phyloP scores from a whole-genome alignment of 352 stramenopile genomes.

The Phytophthora tentaculata region DNA sequence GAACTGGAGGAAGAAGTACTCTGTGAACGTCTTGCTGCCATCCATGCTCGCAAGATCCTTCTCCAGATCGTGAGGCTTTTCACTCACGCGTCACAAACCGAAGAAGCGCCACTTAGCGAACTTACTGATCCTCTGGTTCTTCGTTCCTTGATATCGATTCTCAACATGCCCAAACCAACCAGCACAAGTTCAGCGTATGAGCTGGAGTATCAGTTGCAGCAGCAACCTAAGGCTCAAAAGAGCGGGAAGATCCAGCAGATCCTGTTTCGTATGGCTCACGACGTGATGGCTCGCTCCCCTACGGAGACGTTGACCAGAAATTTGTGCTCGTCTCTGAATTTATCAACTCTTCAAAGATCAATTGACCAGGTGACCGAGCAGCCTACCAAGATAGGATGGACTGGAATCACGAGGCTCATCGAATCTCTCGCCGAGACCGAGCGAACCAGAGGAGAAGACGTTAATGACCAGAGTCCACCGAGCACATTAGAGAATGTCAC shows the following conservation, averaged over 20 bases:
- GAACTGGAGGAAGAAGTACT: constrained; percentile 69
- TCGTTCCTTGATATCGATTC: constrained; percentile 72
- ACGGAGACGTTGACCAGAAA: constrained; percentile 60
- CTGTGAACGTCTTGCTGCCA: constrained; percentile 64
- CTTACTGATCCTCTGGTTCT: constrained; percentile 71
- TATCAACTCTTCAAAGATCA: constrained; percentile 58
- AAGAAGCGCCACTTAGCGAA: constrained; percentile 48
- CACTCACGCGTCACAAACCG: constrained; percentile 22
- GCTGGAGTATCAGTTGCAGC: constrained; percentile 21
- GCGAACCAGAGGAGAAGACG: constrained; percentile 21
- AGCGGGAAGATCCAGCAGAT: constrained; percentile 68
- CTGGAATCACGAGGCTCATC: constrained; percentile 36
- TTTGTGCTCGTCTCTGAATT: constrained; percentile 51
- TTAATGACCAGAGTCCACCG: constrained; percentile 18
- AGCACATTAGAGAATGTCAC: constrained; percentile 68
- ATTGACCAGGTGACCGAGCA: constrained; percentile 46
- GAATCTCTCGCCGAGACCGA: constrained; percentile 36
- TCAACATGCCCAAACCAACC: constrained; percentile 26
- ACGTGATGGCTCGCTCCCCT: constrained; percentile 48
- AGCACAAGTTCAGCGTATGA: constrained; percentile 7
- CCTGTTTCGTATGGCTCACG: constrained; percentile 52
- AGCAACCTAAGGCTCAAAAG: constrained; percentile 31
- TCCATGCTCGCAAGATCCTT: constrained; percentile 73
- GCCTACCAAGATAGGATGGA: constrained; percentile 22
- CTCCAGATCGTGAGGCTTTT: constrained; percentile 74